These are phyloP conservation scores for Ceratobasidium sp. DNA, from an alignment of 1,284 basidiomycete genomes.

Conservation along the genomic window DNA sequence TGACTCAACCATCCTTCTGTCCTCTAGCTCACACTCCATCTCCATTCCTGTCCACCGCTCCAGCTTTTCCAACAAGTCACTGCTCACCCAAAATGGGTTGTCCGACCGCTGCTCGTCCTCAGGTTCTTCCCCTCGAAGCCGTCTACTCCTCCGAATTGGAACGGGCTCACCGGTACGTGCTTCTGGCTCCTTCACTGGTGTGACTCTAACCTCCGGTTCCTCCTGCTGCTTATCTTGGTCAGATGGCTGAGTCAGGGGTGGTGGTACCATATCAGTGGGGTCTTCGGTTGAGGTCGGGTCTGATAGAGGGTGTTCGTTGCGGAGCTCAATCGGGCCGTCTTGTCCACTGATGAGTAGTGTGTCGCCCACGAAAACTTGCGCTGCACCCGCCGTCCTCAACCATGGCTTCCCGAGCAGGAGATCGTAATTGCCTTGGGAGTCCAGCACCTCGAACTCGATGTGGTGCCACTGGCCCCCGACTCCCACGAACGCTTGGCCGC, in stretches of 20 bases:
- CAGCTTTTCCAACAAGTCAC: not conserved
- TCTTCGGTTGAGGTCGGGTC: too few species aligned
- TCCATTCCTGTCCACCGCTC: not conserved
- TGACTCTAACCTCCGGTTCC: not conserved
- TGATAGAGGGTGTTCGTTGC: too few species aligned
- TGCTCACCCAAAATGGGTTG: not conserved
- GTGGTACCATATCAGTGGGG: too few species aligned
- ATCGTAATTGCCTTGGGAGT: constrained; percentile 2
- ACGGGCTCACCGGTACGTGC: not conserved
- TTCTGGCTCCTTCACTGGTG: not conserved
- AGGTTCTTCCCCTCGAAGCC: not conserved
- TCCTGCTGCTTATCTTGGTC: not conserved
- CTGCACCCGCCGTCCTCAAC: constrained; percentile 8
- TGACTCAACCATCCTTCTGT: not conserved
- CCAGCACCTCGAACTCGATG: constrained; percentile 20
- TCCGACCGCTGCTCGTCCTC: not conserved
- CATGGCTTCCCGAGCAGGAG: constrained; percentile 18
- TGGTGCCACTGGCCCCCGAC: not conserved
- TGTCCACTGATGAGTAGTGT: too few species aligned
- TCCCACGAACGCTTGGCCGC: not conserved
- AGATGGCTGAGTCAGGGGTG: too few species aligned
- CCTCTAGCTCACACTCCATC: not conserved
- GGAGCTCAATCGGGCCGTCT: too few species aligned
- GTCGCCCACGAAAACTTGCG: not conserved
- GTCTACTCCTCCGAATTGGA: not conserved